Base-by-base conservation (phyloP, 2,329 filamentous ascomycete species). In the Scedosporium aurantiacum region DNA sequence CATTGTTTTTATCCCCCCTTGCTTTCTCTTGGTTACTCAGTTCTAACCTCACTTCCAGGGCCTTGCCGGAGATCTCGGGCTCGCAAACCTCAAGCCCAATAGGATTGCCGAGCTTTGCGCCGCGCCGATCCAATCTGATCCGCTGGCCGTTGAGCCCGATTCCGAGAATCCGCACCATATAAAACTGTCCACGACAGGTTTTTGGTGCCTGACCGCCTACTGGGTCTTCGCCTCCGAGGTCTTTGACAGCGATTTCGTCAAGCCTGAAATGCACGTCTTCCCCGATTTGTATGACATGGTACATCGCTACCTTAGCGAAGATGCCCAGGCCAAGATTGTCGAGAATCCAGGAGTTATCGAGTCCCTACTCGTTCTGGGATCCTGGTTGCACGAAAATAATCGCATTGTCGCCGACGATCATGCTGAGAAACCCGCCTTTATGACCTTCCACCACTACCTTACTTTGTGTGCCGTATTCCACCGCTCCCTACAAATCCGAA, bases 181-280 rank as follows among this genome's bases (percentile, higher is more conserved):
- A 56, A 76, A 79, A 54, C 74, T 87, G 2, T 86, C 85, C 0
- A 80, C 80, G 1, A 79, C 80, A 4, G 85, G 85, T 3, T 75
- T 81, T 25, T 72, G 85, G 12, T 84, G 82, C 64, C 73, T 88
- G 41, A 73, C 84, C 16, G 80, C 82, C 6, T 87, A 86, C 69
- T 83, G 81, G 74, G 75, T 86, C 50, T 86, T 87, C 66, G 82
- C 85, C 0, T 78, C 82, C 0, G 78, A 84, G 18, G 73, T 87
- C 4, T 88, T 88, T 66, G 78, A 81, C 54, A 79, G 83, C 5
- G 76, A 82, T 65, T 77, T 79, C 58, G 75, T 79, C 12, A 70
- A 73, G 50, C 83, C 83, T 1, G 74, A 78, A 4, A 76, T 86
- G 62, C 70, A 78, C 67, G 77, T 86, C 63, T 85, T 88, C 65